Conservation (phyloP, 1,139 yeast species). For the Yamadazyma trypodendri region DNA sequence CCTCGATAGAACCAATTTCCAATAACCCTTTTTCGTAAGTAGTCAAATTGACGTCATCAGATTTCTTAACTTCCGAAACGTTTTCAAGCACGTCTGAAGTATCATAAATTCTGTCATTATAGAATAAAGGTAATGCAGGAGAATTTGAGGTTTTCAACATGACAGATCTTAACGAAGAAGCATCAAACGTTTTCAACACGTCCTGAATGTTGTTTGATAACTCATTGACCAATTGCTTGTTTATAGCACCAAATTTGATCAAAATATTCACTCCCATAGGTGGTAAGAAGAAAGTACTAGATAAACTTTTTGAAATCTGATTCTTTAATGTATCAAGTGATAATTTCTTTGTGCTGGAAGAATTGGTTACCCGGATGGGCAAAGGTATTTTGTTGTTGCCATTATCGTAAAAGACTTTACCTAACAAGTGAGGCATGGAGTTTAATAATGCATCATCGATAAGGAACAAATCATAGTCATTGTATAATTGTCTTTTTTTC, state of each 20-base stretch:
- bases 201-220: conserved; percentile 56
- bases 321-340: conserved; percentile 57
- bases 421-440: conserved; percentile 77
- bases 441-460: conserved; percentile 82
- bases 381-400: conserved; percentile 65
- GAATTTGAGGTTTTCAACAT: conserved; percentile 69
- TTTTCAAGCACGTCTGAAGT: conserved; percentile 28
- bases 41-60: conserved; percentile 41
- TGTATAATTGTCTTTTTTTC: conserved; percentile 62
- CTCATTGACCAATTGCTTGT: conserved; percentile 29
- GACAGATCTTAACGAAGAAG: conserved; percentile 51
- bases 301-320: conserved; percentile 58
- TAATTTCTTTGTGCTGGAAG: conserved; percentile 38
- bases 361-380: conserved; percentile 54
- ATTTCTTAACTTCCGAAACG: conserved; percentile 24
- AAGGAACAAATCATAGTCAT: conserved; percentile 68
- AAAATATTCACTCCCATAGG: conserved; percentile 74
- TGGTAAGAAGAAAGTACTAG: conserved; percentile 61
- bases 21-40: conserved; percentile 74
- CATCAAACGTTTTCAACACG: conserved; percentile 51
- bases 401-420: conserved; percentile 68
- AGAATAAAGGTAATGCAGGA: conserved; percentile 82
- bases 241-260: conserved; percentile 65
- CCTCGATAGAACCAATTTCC: conserved; percentile 77
- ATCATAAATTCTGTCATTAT: conserved; percentile 58